These are phyloP conservation scores for Fusarium penzigii DNA, from an alignment of 2,329 filamentous ascomycete genomes.

Conservation along the genomic window DNA sequence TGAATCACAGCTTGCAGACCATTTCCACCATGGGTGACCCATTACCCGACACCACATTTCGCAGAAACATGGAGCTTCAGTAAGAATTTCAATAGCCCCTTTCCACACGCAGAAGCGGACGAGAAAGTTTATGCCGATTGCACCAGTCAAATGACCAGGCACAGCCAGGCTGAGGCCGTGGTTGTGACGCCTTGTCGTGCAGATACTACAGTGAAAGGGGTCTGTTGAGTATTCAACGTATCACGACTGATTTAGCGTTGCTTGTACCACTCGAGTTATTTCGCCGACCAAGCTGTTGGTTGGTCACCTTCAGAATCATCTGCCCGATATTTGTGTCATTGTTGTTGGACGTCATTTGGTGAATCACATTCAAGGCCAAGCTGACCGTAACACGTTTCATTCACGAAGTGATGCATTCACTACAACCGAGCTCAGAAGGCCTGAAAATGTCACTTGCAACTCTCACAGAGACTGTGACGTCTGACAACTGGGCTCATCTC, in stretches of 20 bases:
- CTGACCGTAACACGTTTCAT: constrained; percentile 1
- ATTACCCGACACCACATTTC: constrained; percentile 2
- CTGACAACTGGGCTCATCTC: constrained; percentile 5
- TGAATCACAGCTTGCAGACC: not conserved
- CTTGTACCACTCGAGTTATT: constrained; percentile 2
- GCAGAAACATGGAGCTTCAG: not conserved
- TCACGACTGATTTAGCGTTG: constrained; percentile 10
- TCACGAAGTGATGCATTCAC: constrained; percentile 9
- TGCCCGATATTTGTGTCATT: not conserved
- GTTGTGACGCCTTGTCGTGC: constrained; percentile 11
- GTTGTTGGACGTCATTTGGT: constrained; percentile 12
- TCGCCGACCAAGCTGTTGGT: not conserved
- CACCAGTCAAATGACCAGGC: constrained; percentile 17
- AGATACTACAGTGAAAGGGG: constrained; percentile 1
- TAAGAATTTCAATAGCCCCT: constrained; percentile 9
- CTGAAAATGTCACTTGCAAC: not conserved
- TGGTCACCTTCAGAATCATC: constrained; percentile 2
- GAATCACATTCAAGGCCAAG: constrained; percentile 14
- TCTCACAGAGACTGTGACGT: constrained; percentile 13
- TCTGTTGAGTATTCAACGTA: constrained; percentile 3
- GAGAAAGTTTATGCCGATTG: not conserved
- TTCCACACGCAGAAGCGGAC: constrained; percentile 4
- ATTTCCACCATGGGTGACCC: not conserved
- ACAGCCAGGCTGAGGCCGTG: constrained; percentile 3
- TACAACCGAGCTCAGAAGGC: not conserved